Evolutionary conservation across 2,329 filamentous ascomycete genomes (phyloP), one percentile per base, ranked within the genome.

Genomic region (Aspergillus pseudonomiae): DNA sequence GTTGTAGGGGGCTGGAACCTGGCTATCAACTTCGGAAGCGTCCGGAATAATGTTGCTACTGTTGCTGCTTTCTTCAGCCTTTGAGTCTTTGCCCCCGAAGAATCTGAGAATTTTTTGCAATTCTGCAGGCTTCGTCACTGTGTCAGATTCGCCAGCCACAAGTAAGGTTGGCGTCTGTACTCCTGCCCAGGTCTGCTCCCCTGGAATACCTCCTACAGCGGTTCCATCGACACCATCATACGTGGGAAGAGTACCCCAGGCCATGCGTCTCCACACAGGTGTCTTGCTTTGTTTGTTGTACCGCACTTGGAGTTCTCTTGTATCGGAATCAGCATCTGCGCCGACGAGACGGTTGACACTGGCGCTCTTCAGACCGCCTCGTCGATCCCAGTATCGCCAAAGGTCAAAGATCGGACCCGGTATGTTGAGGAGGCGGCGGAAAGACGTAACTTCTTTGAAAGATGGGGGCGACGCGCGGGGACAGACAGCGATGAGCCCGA

Each of bases 271-370:
- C 85, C 92, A 97, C 0, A 95, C 91, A 0, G 90, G 84, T 0
- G 93, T 95, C 67, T 85, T 88, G 66, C 92, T 97, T 75, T 97
- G 93, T 63, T 86, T 84, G 75, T 98, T 98, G 79, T 77, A 83
- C 43, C 77, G 74, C 39, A 80, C 71, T 68, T 83, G 81, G 43
- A 79, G 73, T 56, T 75, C 77, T 67, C 76, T 77, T 2, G 79
- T 79, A 63, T 80, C 77, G 10, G 71, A 65, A 53, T 80, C 78
- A 53, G 78, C 79, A 67, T 73, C 71, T 39, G 71, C 70, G 24
- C 81, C 81, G 3, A 82, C 89, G 74, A 97, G 94, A 19, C 94
- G 88, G 55, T 80, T 81, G 7, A 98, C 92, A 69, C 93, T 97
- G 2, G 85, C 80, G 73, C 94, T 97, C 50, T 93, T 80, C 0